phyloP scores from a whole-genome alignment of 768 basidiomycete species.

The Hericium rajendrae region DNA sequence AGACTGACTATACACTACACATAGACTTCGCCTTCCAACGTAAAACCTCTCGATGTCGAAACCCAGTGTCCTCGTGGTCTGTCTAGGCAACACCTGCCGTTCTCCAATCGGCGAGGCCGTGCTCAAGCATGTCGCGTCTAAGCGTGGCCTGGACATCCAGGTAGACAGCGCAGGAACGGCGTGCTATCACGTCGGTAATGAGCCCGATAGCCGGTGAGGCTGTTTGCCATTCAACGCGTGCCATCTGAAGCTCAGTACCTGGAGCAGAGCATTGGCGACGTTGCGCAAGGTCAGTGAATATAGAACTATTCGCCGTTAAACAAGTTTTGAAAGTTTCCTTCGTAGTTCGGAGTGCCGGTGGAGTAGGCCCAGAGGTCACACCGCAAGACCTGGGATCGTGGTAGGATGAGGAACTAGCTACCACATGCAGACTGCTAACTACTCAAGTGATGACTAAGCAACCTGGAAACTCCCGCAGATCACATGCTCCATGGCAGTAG shows the following conservation, averaged over 20 bases:
- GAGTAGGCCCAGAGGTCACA: too few species aligned
- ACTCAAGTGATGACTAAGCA: too few species aligned
- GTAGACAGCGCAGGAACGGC: constrained; percentile 85
- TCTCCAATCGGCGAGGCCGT: constrained; percentile 93
- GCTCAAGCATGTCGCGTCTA: constrained; percentile 53
- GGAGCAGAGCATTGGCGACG: constrained; percentile 49
- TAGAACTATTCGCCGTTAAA: too few species aligned
- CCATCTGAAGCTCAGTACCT: not conserved
- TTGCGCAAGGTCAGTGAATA: constrained; percentile 51
- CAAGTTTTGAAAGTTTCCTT: not conserved
- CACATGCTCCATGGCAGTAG: too few species aligned
- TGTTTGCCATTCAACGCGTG: not conserved
- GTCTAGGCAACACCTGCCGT: constrained; percentile 80
- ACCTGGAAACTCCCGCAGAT: too few species aligned
- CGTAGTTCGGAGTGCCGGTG: constrained; percentile 68
- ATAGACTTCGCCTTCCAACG: too few species aligned
- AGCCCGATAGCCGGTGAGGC: constrained; percentile 69
- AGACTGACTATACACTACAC: too few species aligned
- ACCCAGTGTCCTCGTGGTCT: constrained; percentile 59
- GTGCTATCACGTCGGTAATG: constrained; percentile 75
- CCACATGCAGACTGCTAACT: too few species aligned
- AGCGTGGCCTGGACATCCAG: constrained; percentile 53
- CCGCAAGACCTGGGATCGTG: too few species aligned
- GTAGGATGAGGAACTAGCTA: too few species aligned
- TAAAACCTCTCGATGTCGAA: not conserved